Base-by-base conservation (phyloP, 257 asterid species). In the Nicotiana benthamiana region DNA sequence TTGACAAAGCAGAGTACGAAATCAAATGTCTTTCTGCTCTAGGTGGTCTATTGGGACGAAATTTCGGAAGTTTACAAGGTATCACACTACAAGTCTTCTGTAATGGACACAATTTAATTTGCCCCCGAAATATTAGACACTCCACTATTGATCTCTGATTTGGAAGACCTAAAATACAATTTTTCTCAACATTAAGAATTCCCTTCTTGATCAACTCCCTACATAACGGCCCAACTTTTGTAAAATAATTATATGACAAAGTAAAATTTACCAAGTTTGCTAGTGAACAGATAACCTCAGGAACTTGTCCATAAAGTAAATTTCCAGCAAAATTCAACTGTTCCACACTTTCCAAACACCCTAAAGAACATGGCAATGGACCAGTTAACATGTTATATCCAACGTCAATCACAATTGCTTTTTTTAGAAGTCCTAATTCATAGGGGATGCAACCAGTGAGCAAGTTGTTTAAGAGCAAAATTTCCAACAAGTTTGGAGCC, bases 261-360 rank as follows among this genome's bases (percentile, higher is more conserved):
- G 97, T 86, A 46, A 91, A 78, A 75, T 91, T 91, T 5, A 65
- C 88, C 86, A 86, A 70, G 32, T 78, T 90, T 51, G 81, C 84
- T 16, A 87, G 79, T 59, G 62, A 77, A 60, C 97, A 93, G 15
- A 93, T 11, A 72, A 64, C 87, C 64, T 93, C 97, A 0, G 97
- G 95, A 68, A 93, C 90, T 17, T 9, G 17, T 0, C 97, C 97
- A 60, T 81, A 89, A 51, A 93, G 17, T 59, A 81, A 9, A 63
- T 93, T 93, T 1, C 94, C 92, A 0, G 93, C 93, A 16, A 93
- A 67, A 66, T 92, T 93, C 40, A 93, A 80, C 10, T 89, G 79
- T 53, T 93, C 95, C 65, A 88, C 72, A 9, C 80, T 93, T 24
- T 81, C 84, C 70, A 93, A 67, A 79, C 97, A 93, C 6, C 93